Evolutionary conservation across 352 stramenopile genomes (phyloP), one percentile per base, ranked within the genome.

Genomic region (Plasmopara viticola): DNA sequence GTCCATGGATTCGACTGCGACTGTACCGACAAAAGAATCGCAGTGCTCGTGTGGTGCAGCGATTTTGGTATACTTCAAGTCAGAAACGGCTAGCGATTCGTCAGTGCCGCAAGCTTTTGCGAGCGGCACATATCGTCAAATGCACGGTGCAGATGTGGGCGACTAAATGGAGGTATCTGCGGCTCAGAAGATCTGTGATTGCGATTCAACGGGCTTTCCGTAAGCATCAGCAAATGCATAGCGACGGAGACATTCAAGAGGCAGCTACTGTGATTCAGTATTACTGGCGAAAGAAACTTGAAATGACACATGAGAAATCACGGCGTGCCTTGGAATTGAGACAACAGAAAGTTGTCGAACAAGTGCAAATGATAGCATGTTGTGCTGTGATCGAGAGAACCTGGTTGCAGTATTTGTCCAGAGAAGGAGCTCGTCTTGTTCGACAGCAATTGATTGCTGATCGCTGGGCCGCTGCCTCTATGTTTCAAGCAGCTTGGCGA

Each of bases 41-140:
- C 5, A 74, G 51, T 15, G 78, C 78, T 8, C 70, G 72, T 9
- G 68, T 79, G 44, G 69, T 93, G 17, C 83, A 93, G 56, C 64
- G 76, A 2, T 86, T 90, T 39, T 93, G 82, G 82, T 89, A 86
- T 56, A 86, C 74, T 15, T 90, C 79, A n/a, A 87, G 73, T 35
- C 62, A 78, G 13, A 85, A 87, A 44, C 75, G 79, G 9, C 55
- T 88, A 18, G 75, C 74, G 5, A 84, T 87, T 56, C 77, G 82
- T 5, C 79, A 85, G 30, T 87, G 81, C 40, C 71, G 71, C 5
- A 78, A 75, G 34, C 58, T 89, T 6, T 50, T 93, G 17, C 56
- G 73, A n/a, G 76, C 80, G 6, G 78, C 68, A 34, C 63, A 78
- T n/a, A 41, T 79, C 15, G 66, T 90, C 9, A 79, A 80, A 41